These are phyloP conservation scores for Coriaria nepalensis DNA, from an alignment of 306 rosid genomes.

Conservation along the genomic window DNA sequence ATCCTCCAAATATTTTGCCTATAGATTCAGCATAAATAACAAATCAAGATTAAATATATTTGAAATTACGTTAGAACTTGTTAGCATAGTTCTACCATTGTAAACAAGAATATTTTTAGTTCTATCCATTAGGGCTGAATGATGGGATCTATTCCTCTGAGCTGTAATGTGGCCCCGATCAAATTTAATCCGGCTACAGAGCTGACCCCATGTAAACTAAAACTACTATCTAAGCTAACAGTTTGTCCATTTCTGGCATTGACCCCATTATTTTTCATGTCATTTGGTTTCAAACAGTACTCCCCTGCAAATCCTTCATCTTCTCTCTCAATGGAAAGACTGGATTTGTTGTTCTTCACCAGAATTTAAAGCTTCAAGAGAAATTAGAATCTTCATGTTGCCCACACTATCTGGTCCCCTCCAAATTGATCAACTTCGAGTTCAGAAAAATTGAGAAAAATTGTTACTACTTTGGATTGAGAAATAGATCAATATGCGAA, in stretches of 20 bases:
- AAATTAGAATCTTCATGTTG: slow-evolving; percentile 37
- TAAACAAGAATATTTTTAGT: slow-evolving; percentile 52
- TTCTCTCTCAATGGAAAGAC: slow-evolving; percentile 21
- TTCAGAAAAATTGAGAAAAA: too few species aligned
- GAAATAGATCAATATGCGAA: too few species aligned
- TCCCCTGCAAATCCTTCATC: slow-evolving; percentile 12
- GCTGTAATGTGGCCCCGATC: slow-evolving; percentile 75
- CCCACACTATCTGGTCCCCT: slow-evolving; percentile 86
- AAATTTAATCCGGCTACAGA: slow-evolving; percentile 36
- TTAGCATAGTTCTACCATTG: slow-evolving; percentile 33
- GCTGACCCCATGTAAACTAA: background rate
- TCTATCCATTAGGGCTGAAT: slow-evolving; percentile 67
- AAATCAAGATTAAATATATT: background rate
- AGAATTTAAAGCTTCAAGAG: slow-evolving; percentile 6
- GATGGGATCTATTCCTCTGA: slow-evolving; percentile 48
- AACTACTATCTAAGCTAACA: background rate
- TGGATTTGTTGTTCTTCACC: slow-evolving; percentile 16
- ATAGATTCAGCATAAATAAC: slow-evolving; percentile 9
- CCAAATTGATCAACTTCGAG: background rate
- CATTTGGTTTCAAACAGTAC: slow-evolving; percentile 3
- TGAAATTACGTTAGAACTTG: background rate
- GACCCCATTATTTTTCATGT: slow-evolving; percentile 2
- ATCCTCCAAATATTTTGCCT: slow-evolving; percentile 93
- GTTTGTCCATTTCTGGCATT: slow-evolving; percentile 9
- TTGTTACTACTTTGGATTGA: too few species aligned